Evolutionary conservation across 2,329 filamentous ascomycete genomes (phyloP).

Genomic region (Epichloe elymi): DNA sequence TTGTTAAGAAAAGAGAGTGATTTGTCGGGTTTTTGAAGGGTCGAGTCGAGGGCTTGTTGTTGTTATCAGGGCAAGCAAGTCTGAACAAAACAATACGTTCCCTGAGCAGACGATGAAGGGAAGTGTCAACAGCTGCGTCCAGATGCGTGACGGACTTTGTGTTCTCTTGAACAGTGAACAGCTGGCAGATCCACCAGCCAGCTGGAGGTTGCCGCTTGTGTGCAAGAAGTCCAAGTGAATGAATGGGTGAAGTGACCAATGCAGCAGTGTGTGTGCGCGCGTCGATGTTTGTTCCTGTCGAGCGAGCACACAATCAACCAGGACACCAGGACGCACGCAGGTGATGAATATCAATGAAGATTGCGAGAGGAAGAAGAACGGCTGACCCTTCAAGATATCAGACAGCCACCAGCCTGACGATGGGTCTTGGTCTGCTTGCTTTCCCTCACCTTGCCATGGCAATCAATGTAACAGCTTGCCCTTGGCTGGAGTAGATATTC

Average conservation of each 20-base stretch:
- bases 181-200: slow-evolving; percentile 5
- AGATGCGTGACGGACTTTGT: neutral
- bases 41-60: neutral
- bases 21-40: neutral
- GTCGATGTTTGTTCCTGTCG: neutral
- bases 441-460: neutral
- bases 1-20: neutral
- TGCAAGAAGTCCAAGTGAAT: neutral
- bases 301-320: neutral
- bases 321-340: neutral
- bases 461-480: neutral
- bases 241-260: neutral
- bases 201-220: slow-evolving; percentile 1
- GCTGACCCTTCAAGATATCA: too few relatives aligned
- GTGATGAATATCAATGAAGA: neutral
- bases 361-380: neutral
- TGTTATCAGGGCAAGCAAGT: neutral
- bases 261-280: neutral
- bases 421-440: neutral
- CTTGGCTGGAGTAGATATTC: neutral
- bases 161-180: neutral
- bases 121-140: slow-evolving; percentile 1
- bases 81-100: neutral
- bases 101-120: neutral
- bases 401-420: neutral